phyloP scores from a whole-genome alignment of 805 yeast genomes.

The Cyberlindnera mississippiensis region DNA sequence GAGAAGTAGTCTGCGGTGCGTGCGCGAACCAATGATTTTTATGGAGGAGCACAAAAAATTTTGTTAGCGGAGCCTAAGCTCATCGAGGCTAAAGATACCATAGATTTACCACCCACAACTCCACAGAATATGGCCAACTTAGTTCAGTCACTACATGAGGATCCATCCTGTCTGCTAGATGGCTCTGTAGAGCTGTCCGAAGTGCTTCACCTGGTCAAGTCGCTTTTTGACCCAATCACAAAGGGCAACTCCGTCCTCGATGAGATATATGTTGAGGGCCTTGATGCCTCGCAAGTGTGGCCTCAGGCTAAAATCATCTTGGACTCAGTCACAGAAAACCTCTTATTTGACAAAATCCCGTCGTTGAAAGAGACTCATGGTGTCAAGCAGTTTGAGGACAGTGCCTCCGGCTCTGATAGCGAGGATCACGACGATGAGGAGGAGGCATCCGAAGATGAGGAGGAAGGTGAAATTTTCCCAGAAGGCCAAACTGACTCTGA shows the following conservation, averaged over 20 bases:
- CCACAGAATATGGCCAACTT: constrained; percentile 1
- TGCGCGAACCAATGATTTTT: too few relatives aligned
- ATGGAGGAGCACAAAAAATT: too few relatives aligned
- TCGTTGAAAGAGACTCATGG: constrained; percentile 35
- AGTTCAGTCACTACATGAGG: constrained; percentile 5
- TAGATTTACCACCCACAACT: not conserved
- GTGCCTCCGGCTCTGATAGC: constrained; percentile 16
- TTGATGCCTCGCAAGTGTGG: constrained; percentile 90
- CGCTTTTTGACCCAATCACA: constrained; percentile 26
- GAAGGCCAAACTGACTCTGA: constrained; percentile 5
- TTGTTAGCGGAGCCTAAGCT: not conserved
- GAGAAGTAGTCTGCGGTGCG: too few relatives aligned
- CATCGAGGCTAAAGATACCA: not conserved
- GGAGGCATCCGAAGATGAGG: constrained; percentile 21
- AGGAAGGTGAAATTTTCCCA: constrained; percentile 18
- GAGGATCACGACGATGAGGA: constrained; percentile 21
- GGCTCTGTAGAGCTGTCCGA: constrained; percentile 10
- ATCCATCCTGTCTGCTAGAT: constrained; percentile 11
- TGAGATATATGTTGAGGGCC: constrained; percentile 77
- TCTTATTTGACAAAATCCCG: constrained; percentile 55
- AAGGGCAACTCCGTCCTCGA: constrained; percentile 55
- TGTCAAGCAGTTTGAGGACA: constrained; percentile 20
- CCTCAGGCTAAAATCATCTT: constrained; percentile 85
- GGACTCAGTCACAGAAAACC: constrained; percentile 67
- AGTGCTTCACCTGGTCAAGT: constrained; percentile 20